Evolutionary conservation across 768 basidiomycete species (phyloP).

Genomic region (Termitomyces sp.): DNA sequence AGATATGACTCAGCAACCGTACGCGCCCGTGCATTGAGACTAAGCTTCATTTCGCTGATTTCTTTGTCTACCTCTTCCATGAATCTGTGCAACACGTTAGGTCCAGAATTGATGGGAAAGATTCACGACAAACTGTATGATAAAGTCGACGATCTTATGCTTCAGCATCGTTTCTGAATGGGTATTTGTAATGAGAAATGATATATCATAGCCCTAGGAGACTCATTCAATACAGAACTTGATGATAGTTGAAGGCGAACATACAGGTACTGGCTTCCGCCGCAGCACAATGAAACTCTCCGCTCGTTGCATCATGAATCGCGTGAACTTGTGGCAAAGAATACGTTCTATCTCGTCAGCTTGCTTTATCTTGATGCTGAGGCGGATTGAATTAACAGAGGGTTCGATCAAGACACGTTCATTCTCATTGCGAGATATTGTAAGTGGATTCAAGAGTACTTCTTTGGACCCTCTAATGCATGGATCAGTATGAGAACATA

Average conservation of each 20-base stretch:
- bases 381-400: slow-evolving; percentile 93
- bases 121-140: slow-evolving; percentile 75
- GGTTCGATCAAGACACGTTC: slow-evolving; percentile 97
- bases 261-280: slow-evolving; percentile 86
- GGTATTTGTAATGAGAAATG: slow-evolving; percentile 95
- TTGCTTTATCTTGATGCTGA: slow-evolving; percentile 98
- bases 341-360: slow-evolving; percentile 98
- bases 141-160: slow-evolving; percentile 99
- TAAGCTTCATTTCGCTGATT: slow-evolving; percentile 99
- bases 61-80: slow-evolving; percentile 99
- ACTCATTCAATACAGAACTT: not conserved
- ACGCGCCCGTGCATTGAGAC: slow-evolving; percentile 91
- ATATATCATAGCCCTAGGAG: slow-evolving; percentile 94
- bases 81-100: slow-evolving; percentile 49
- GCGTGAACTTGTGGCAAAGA: slow-evolving; percentile 95
- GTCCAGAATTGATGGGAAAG: not conserved
- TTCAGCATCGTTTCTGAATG: slow-evolving; percentile 99
- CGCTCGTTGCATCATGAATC: slow-evolving; percentile 99
- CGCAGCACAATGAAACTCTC: slow-evolving; percentile 97
- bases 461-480: slow-evolving; percentile 78
- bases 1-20: slow-evolving; percentile 97
- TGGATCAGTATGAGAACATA: not conserved
- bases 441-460: slow-evolving; percentile 88
- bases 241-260: slow-evolving; percentile 18
- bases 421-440: slow-evolving; percentile 95